phyloP scores from a whole-genome alignment of 1,139 yeast genomes.

The Debaryomycetaceae sp. region DNA sequence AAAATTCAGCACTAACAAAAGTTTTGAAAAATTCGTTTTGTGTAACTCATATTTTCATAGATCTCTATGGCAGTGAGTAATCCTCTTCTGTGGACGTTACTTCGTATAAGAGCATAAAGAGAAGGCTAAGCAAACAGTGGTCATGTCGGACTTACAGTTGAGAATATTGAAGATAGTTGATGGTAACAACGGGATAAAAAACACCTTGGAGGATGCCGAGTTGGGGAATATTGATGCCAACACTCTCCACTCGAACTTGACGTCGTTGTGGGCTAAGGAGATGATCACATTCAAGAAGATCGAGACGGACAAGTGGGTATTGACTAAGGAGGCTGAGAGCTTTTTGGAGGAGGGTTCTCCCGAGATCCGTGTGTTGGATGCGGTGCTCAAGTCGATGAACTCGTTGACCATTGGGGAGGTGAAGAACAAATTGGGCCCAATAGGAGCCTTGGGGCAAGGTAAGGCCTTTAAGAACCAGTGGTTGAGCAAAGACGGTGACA shows the following conservation, averaged over 20 bases:
- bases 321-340: conserved; percentile 80
- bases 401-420: conserved; percentile 85
- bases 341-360: conserved; percentile 82
- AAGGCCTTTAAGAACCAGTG: conserved; percentile 98
- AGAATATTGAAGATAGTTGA: conserved; percentile 61
- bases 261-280: conserved; percentile 79
- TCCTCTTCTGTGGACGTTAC: neutral
- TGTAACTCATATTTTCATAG: neutral
- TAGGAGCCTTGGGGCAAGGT: conserved; percentile 92
- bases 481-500: conserved; percentile 86
- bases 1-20: neutral
- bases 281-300: conserved; percentile 74
- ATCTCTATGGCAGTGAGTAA: neutral
- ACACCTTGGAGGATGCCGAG: conserved; percentile 58
- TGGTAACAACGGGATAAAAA: conserved; percentile 55
- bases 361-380: conserved; percentile 76
- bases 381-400: conserved; percentile 70
- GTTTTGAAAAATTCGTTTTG: neutral
- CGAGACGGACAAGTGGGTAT: conserved; percentile 72
- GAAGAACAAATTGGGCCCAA: conserved; percentile 67
- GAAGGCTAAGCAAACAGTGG: neutral
- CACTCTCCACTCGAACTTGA: conserved; percentile 66
- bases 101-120: neutral
- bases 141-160: conserved; percentile 56
- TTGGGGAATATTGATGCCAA: conserved; percentile 35